A percentile compares a stretch with the other conserved stretches of the same genome.
Conservation (phyloP, 306 rosid species). For the Quercus berberidifolia region DNA sequence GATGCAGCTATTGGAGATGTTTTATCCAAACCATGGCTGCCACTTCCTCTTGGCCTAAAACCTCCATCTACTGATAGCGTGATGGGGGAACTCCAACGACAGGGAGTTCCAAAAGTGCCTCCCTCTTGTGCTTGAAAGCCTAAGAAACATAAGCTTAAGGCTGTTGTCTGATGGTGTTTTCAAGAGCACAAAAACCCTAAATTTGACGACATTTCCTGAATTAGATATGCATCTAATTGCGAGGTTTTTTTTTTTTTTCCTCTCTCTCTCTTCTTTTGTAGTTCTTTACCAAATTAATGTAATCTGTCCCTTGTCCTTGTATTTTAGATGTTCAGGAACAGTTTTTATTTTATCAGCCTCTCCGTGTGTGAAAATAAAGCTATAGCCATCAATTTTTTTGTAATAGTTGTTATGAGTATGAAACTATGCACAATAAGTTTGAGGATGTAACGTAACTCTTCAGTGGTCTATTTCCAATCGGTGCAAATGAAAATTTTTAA, state of each 20-base stretch:
- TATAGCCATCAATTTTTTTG: constrained; percentile 21
- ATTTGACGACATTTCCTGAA: constrained; percentile 58
- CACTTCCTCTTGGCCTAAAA: constrained; percentile 84
- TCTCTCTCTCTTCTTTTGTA: background rate
- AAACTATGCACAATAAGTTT: background rate
- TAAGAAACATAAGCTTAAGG: background rate
- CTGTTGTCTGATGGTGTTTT: constrained; percentile 4
- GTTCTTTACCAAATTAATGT: background rate
- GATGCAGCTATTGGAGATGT: constrained; percentile 88
- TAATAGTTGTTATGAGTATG: constrained; percentile 5
- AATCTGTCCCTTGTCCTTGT: constrained; percentile 5
- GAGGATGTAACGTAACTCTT: too few relatives aligned
- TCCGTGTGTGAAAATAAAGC: constrained; percentile 11
- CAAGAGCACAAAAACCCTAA: constrained; percentile 31
- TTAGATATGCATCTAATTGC: constrained; percentile 29
- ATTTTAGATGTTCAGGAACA: background rate
- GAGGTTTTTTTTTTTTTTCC: constrained; percentile 2
- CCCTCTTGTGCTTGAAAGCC: constrained; percentile 49
- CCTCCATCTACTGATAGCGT: constrained; percentile 77
- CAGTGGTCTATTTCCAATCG: too few relatives aligned
- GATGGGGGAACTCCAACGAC: constrained; percentile 68
- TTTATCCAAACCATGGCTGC: constrained; percentile 81
- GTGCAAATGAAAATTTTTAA: too few relatives aligned
- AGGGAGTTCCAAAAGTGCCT: constrained; percentile 75
- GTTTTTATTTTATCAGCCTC: constrained; percentile 7